Percentiles rank a stretch among this genome's conserved stretches.
Evolutionary conservation across 1,284 basidiomycete species (phyloP).

Genomic region (Meira miltonrushii): DNA sequence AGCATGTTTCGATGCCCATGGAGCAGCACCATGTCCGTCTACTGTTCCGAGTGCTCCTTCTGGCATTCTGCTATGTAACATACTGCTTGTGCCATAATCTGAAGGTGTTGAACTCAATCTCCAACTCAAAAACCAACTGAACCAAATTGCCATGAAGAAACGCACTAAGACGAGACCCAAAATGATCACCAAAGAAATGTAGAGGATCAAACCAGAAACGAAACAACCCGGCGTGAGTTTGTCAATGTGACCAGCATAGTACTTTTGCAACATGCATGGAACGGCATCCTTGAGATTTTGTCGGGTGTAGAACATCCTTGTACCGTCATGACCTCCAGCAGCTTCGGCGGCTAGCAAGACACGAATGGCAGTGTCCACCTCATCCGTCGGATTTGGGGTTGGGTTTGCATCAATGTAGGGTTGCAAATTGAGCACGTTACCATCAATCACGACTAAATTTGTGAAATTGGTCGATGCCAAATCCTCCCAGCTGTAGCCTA

Average conservation of each 20-base stretch:
- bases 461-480: conserved; percentile 26
- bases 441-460: conserved; percentile 62
- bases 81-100: conserved; percentile 56
- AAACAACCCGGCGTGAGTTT: conserved; percentile 95
- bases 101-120: conserved; percentile 40
- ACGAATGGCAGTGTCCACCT: conserved; percentile 77
- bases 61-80: conserved; percentile 90
- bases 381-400: conserved; percentile 65
- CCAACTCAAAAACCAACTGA: conserved; percentile 94
- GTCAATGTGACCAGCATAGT: conserved; percentile 81
- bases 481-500: conserved; percentile 49
- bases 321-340: conserved; percentile 74
- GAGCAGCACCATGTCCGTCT: conserved; percentile 82
- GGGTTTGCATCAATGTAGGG: conserved; percentile 78
- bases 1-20: conserved; percentile 61
- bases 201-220: conserved; percentile 81
- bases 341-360: conserved; percentile 61
- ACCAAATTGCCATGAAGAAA: conserved; percentile 91
- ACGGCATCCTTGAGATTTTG: conserved; percentile 29
- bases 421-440: conserved; percentile 84
- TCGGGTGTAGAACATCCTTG: conserved; percentile 53
- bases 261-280: conserved; percentile 42
- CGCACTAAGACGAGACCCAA: conserved; percentile 82
- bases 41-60: conserved; percentile 86
- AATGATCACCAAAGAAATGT: conserved; percentile 84